These are phyloP conservation scores for Cercospora sp. DNA, from an alignment of 2,329 filamentous ascomycete genomes.

Conservation along the genomic window DNA sequence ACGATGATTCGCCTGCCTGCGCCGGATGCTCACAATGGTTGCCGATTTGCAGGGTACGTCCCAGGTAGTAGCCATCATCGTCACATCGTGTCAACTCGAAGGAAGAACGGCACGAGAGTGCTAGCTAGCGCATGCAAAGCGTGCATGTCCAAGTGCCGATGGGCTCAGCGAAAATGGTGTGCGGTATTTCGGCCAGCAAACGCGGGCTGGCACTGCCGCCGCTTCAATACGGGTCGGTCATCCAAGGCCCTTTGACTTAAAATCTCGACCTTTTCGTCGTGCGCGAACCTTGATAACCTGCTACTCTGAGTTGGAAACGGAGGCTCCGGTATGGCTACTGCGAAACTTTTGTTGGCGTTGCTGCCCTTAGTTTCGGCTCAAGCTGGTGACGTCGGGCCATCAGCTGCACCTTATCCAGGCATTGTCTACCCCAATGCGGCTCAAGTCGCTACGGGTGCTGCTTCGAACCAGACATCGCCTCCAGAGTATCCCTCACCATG, in stretches of 20 bases:
- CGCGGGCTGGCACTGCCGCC: neutral
- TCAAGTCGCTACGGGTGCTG: neutral
- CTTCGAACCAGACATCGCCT: neutral
- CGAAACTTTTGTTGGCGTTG: neutral
- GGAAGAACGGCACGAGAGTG: neutral
- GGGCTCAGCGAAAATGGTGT: neutral
- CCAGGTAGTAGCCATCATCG: neutral
- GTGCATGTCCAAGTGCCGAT: neutral
- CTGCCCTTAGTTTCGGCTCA: constrained; percentile 1
- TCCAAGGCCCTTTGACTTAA: neutral
- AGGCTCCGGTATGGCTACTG: neutral
- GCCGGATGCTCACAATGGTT: neutral
- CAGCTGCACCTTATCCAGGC: neutral
- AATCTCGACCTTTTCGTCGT: neutral
- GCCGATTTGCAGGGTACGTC: neutral
- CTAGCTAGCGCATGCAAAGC: neutral
- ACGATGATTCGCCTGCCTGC: neutral
- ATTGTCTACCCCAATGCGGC: neutral
- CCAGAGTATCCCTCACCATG: constrained; percentile 1
- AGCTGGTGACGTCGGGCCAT: neutral
- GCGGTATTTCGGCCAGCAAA: neutral
- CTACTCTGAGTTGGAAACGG: neutral
- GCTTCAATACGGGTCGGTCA: neutral
- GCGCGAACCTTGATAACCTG: neutral
- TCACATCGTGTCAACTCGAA: neutral